Percentiles rank a stretch among this genome's conserved stretches.
phyloP scores from a whole-genome alignment of 2,329 filamentous ascomycete genomes.

The Fusarium ramigenum region DNA sequence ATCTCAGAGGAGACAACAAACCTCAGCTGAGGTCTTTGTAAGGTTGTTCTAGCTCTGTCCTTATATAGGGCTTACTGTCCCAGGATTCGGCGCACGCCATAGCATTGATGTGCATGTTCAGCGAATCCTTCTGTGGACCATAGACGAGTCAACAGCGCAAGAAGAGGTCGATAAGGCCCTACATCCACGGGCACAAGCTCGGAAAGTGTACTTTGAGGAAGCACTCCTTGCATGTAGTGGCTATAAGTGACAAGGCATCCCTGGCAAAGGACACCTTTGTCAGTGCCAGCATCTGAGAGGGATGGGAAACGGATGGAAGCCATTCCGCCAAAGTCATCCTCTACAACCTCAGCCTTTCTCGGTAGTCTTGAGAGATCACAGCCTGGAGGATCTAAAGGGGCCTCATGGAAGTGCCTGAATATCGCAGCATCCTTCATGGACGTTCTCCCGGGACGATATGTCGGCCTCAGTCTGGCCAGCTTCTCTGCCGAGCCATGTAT shows the following conservation, averaged over 20 bases:
- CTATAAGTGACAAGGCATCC: slow-evolving; percentile 38
- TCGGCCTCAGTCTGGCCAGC: slow-evolving; percentile 20
- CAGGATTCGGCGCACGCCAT: slow-evolving; percentile 33
- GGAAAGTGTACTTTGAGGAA: slow-evolving; percentile 24
- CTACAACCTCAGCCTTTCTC: slow-evolving; percentile 22
- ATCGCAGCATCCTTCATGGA: slow-evolving; percentile 30
- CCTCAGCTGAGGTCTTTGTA: background rate
- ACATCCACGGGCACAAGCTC: slow-evolving; percentile 31
- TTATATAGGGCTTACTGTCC: slow-evolving; percentile 4
- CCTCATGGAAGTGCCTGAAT: slow-evolving; percentile 34
- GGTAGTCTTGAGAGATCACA: slow-evolving; percentile 36
- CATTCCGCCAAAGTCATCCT: slow-evolving; percentile 40
- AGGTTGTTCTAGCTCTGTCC: background rate
- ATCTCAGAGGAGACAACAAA: background rate
- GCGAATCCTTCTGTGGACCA: slow-evolving; percentile 33
- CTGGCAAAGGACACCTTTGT: slow-evolving; percentile 37
- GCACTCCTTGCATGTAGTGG: slow-evolving; percentile 29
- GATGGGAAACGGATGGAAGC: slow-evolving; percentile 42
- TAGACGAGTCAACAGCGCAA: slow-evolving; percentile 29
- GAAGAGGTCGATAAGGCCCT: slow-evolving; percentile 33
- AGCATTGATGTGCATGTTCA: slow-evolving; percentile 37
- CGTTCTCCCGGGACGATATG: slow-evolving; percentile 6
- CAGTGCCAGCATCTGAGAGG: slow-evolving; percentile 21
- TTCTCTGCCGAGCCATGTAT: slow-evolving; percentile 38
- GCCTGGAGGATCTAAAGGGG: slow-evolving; percentile 34